Evolutionary conservation across 805 yeast species (phyloP).

Genomic region (Lachancea mirantina): DNA sequence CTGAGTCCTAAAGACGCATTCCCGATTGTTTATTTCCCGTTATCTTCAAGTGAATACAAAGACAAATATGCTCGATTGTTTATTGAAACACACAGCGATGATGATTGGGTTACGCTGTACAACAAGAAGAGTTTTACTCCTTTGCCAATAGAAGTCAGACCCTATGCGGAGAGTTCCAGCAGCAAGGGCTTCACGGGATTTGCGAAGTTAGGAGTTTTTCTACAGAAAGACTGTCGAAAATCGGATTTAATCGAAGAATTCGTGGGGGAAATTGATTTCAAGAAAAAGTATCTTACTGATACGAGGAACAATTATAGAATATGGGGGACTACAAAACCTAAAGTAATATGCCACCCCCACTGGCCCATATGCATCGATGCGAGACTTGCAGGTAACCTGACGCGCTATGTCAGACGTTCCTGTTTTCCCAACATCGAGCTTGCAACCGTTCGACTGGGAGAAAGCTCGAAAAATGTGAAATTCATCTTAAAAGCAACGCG

Average conservation of each 20-base stretch:
- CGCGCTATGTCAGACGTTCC: conserved; percentile 68
- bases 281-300: conserved; percentile 55
- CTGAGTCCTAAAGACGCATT: conserved; percentile 33
- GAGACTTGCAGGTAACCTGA: conserved; percentile 67
- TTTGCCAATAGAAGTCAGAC: conserved; percentile 38
- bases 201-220: conserved; percentile 57
- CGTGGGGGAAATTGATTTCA: conserved; percentile 66
- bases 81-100: conserved; percentile 46
- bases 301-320: conserved; percentile 67
- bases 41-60: conserved; percentile 36
- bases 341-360: conserved; percentile 49
- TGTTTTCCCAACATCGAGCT: conserved; percentile 73
- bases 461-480: conserved; percentile 35
- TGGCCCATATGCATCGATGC: conserved; percentile 68
- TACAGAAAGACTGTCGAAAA: conserved; percentile 34
- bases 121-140: conserved; percentile 15
- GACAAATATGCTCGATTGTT: conserved; percentile 39
- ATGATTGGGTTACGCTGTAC: conserved; percentile 29
- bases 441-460: conserved; percentile 36
- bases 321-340: conserved; percentile 63
- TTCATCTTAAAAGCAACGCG: conserved; percentile 52
- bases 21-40: conserved; percentile 28
- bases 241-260: conserved; percentile 53
- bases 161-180: conserved; percentile 51
- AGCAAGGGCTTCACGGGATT: conserved; percentile 64